A percentile compares a stretch with the other conserved stretches of the same genome.
Evolutionary conservation across 441 rosid species (phyloP).

Genomic region (Euphorbia corollata): DNA sequence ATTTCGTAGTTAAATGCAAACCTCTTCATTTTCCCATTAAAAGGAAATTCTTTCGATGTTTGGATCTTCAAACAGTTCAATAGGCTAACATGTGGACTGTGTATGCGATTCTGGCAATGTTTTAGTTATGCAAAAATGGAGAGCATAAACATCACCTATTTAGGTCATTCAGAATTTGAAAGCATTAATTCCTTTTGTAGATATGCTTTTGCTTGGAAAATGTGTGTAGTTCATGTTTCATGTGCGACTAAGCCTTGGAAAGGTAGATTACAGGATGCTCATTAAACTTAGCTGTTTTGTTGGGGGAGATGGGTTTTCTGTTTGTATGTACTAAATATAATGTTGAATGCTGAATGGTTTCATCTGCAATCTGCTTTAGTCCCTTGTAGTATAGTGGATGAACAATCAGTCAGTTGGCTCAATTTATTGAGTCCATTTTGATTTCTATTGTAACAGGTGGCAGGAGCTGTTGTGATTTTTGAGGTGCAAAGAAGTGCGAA

Average conservation of each 20-base stretch:
- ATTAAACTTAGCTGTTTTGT: not conserved
- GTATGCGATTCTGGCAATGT: not conserved
- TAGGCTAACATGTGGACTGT: not conserved
- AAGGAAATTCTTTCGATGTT: not conserved
- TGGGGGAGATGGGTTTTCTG: not conserved
- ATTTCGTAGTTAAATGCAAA: not conserved
- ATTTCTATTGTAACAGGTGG: conserved; percentile 37
- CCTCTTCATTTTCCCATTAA: not conserved
- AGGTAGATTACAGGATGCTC: not conserved
- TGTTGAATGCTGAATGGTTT: not conserved
- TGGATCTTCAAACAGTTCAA: not conserved
- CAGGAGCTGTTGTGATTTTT: conserved; percentile 64
- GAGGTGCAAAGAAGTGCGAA: conserved; percentile 90
- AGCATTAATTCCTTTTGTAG: not conserved
- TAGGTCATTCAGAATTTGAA: not conserved
- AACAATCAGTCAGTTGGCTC: not conserved
- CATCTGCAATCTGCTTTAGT: not conserved
- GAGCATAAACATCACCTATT: not conserved
- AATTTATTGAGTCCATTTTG: not conserved
- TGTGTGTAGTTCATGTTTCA: conserved; percentile 3
- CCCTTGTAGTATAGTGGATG: not conserved
- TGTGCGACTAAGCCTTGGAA: not conserved
- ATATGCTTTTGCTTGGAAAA: not conserved
- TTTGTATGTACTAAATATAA: not conserved
- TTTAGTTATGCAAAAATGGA: not conserved